phyloP scores from a whole-genome alignment of 805 yeast genomes.

The Deakozyma indianensis region DNA sequence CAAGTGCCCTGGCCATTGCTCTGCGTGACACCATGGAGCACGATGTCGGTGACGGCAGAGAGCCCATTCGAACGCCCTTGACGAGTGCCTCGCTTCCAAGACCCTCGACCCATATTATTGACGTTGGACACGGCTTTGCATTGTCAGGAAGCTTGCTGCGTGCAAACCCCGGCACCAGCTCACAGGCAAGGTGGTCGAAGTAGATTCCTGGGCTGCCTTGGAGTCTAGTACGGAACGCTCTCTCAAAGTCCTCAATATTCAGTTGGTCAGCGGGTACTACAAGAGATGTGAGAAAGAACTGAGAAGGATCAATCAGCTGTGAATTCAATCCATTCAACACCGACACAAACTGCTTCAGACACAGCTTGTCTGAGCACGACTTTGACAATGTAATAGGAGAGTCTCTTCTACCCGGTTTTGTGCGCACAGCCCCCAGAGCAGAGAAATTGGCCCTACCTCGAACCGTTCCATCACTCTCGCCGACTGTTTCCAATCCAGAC shows the following conservation, averaged over 20 bases:
- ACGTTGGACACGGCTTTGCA: neutral
- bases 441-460: constrained; percentile 12
- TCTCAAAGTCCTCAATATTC: neutral
- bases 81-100: neutral
- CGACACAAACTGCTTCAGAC: constrained; percentile 38
- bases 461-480: constrained; percentile 3
- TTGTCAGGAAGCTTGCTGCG: neutral
- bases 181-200: neutral
- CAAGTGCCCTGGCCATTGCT: neutral
- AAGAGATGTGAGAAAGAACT: constrained; percentile 15
- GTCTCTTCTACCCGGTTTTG: constrained; percentile 86
- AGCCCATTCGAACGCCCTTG: neutral
- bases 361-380: constrained; percentile 79
- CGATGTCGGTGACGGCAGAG: neutral
- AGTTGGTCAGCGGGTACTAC: constrained; percentile 15
- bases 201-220: neutral
- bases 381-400: constrained; percentile 60
- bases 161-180: neutral
- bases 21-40: neutral
- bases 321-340: constrained; percentile 18
- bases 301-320: constrained; percentile 10
- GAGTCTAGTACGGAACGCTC: neutral
- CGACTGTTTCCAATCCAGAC: constrained; percentile 7
- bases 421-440: constrained; percentile 52
- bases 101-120: neutral